Percentiles rank a stretch among this genome's conserved stretches.
These are phyloP conservation scores for Agaricus subrufescens DNA, from an alignment of 768 basidiomycete species.

Conservation along the genomic window DNA sequence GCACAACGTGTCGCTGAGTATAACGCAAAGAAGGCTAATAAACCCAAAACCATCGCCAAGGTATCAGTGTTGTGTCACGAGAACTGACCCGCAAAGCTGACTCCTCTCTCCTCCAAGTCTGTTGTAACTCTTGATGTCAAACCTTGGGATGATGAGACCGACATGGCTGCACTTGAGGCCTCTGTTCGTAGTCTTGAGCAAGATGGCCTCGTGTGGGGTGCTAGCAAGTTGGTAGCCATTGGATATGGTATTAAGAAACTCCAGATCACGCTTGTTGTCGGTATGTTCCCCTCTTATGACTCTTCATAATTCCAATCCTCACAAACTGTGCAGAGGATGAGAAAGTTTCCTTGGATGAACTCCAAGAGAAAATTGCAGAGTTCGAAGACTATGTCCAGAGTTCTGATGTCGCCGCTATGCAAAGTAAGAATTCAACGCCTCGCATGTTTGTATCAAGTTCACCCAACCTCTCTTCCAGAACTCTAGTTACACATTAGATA, in stretches of 20 bases:
- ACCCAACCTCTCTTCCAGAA: constrained; percentile 9
- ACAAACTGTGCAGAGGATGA: constrained; percentile 72
- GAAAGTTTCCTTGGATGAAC: constrained; percentile 85
- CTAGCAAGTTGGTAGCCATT: constrained; percentile 86
- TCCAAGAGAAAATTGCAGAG: constrained; percentile 86
- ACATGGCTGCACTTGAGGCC: constrained; percentile 84
- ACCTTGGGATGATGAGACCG: constrained; percentile 99
- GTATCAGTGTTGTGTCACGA: constrained; percentile 31
- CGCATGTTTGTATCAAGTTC: background rate
- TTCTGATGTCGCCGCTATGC: constrained; percentile 90
- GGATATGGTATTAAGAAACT: constrained; percentile 94
- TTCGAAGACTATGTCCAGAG: constrained; percentile 90
- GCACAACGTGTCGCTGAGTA: constrained; percentile 92
- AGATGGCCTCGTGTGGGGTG: constrained; percentile 95
- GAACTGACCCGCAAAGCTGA: background rate
- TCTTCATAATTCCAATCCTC: background rate
- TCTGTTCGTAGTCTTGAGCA: constrained; percentile 81
- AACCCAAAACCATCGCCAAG: constrained; percentile 87
- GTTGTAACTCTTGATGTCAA: constrained; percentile 98
- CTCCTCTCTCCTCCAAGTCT: constrained; percentile 49
- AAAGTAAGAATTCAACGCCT: constrained; percentile 50
- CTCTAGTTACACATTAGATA: constrained; percentile 6
- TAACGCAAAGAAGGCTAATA: constrained; percentile 88
- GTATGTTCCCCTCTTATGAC: constrained; percentile 27
- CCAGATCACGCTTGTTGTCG: constrained; percentile 60